Conservation (phyloP, 148 eudicot genomes). For the Rhododendron williamsianum region DNA sequence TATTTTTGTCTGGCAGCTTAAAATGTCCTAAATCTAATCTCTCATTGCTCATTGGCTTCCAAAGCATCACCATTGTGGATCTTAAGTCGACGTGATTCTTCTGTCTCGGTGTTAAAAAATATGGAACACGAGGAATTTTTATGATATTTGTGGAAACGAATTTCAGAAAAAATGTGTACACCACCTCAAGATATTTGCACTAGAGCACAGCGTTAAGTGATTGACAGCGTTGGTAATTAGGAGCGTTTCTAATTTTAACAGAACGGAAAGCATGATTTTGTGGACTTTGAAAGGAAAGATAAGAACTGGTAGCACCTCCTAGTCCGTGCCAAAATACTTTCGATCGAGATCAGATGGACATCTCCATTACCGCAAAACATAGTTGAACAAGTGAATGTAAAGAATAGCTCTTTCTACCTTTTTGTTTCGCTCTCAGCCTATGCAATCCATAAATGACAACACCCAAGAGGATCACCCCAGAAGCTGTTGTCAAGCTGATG, state of each 20-base stretch:
- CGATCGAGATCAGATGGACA: not conserved
- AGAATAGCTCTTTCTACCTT: not conserved
- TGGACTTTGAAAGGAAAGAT: not conserved
- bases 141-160: not conserved
- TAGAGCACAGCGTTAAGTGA: not conserved
- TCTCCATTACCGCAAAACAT: not conserved
- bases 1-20: no score
- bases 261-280: not conserved
- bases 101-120: no score
- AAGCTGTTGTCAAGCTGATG: not conserved
- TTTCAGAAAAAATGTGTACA: not conserved
- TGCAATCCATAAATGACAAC: not conserved
- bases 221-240: not conserved
- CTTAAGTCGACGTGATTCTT: no score
- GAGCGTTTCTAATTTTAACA: not conserved
- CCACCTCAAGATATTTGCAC: not conserved
- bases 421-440: slow-evolving; percentile 1
- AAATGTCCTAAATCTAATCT: no score
- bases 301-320: not conserved
- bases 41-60: no score
- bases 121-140: not conserved
- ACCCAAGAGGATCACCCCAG: slow-evolving; percentile 5
- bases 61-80: no score
- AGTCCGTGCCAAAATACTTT: not conserved
- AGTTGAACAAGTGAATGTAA: not conserved